These are phyloP conservation scores for Exophiala bonariae DNA, from an alignment of 2,329 filamentous ascomycete species.

Conservation along the genomic window DNA sequence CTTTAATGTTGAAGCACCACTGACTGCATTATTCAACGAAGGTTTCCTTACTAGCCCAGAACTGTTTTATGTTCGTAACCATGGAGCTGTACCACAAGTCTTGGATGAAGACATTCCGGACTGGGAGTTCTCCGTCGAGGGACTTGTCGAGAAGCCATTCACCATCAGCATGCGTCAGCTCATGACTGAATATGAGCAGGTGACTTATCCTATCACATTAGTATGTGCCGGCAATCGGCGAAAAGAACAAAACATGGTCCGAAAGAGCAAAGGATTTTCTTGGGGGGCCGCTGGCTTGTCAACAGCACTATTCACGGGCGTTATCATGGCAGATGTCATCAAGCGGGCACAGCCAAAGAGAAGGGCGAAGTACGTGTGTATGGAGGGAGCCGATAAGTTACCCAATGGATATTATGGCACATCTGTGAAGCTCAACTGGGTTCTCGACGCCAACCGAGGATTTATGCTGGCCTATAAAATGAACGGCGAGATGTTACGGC, in stretches of 20 bases:
- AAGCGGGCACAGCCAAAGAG: constrained; percentile 66
- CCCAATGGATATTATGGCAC: constrained; percentile 90
- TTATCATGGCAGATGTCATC: constrained; percentile 71
- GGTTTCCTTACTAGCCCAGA: constrained; percentile 84
- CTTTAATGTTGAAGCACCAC: constrained; percentile 84
- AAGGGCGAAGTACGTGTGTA: constrained; percentile 78
- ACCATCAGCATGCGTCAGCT: constrained; percentile 71
- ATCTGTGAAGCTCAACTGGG: constrained; percentile 85
- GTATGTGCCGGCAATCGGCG: constrained; percentile 90
- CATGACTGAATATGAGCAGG: constrained; percentile 71
- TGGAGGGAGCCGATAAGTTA: constrained; percentile 85
- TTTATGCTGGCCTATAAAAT: constrained; percentile 88
- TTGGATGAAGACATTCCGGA: constrained; percentile 69
- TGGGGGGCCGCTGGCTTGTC: constrained; percentile 88
- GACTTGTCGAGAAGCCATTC: constrained; percentile 77
- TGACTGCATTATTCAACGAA: constrained; percentile 73
- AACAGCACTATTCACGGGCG: constrained; percentile 84
- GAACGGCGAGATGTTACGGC: constrained; percentile 79
- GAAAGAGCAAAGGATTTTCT: constrained; percentile 91
- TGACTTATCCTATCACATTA: constrained; percentile 82
- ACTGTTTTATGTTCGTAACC: constrained; percentile 88
- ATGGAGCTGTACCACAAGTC: constrained; percentile 78
- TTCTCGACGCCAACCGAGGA: constrained; percentile 75
- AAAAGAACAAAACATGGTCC: constrained; percentile 88
- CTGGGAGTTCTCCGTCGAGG: constrained; percentile 83